Conservation (phyloP, 805 yeast genomes). For the Saturnispora quitensis region DNA sequence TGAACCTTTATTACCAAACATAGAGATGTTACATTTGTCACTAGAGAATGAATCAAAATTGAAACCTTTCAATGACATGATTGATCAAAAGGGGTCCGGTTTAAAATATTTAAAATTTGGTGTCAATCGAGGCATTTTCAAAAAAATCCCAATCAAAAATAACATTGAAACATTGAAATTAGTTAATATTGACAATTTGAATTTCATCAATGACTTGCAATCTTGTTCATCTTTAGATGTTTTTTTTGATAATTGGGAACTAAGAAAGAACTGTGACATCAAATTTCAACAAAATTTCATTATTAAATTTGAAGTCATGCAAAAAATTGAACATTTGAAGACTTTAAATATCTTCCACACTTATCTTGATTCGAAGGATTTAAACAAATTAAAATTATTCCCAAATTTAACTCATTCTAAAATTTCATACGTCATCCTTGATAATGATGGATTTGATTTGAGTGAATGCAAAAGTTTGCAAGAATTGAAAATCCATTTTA, state of each 20-base stretch:
- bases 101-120: constrained; percentile 24
- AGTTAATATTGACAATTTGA: constrained; percentile 24
- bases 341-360: constrained; percentile 25
- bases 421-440: constrained; percentile 23
- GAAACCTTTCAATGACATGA: constrained; percentile 23
- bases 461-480: constrained; percentile 21
- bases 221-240: constrained; percentile 22
- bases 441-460: constrained; percentile 23
- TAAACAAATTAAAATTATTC: constrained; percentile 19
- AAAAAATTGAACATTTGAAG: constrained; percentile 15
- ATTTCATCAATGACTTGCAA: constrained; percentile 20
- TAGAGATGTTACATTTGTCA: constrained; percentile 23
- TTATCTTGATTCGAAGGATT: constrained; percentile 22
- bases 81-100: constrained; percentile 17
- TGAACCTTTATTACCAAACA: constrained; percentile 19
- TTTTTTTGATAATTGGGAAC: constrained; percentile 26
- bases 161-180: constrained; percentile 21
- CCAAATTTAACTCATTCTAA: constrained; percentile 25
- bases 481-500: constrained; percentile 25
- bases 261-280: constrained; percentile 21
- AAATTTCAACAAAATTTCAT: constrained; percentile 20
- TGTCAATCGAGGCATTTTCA: constrained; percentile 24
- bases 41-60: constrained; percentile 24
- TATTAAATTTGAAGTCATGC: constrained; percentile 16
- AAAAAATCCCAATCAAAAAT: constrained; percentile 18